Evolutionary conservation across 2,329 filamentous ascomycete genomes (phyloP).

Genomic region (Geosmithia flava): DNA sequence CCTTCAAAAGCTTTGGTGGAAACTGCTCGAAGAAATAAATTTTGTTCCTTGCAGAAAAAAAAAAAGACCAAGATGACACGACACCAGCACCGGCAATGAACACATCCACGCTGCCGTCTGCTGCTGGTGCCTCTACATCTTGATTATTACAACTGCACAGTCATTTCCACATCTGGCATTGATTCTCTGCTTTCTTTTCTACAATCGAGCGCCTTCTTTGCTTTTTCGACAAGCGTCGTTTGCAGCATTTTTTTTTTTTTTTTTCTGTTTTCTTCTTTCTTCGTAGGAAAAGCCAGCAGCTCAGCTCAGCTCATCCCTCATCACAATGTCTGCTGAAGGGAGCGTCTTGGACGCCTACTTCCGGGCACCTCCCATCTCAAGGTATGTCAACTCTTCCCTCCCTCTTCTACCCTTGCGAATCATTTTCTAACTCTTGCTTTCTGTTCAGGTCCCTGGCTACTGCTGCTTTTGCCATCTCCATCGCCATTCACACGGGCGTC

Average conservation of each 20-base stretch:
- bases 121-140: not conserved
- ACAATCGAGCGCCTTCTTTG: not conserved
- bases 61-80: conserved; percentile 17
- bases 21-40: conserved; percentile 1
- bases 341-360: conserved; percentile 19
- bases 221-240: not conserved
- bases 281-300: no score
- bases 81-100: conserved; percentile 18
- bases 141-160: not conserved
- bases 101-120: conserved; percentile 12
- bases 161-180: not conserved
- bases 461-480: conserved; percentile 46
- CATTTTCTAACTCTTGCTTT: conserved; percentile 9
- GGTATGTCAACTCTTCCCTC: conserved; percentile 14
- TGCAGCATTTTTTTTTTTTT: not conserved
- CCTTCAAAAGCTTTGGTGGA: not conserved
- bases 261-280: not conserved
- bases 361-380: conserved; percentile 26
- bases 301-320: no score
- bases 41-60: not conserved
- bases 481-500: conserved; percentile 43
- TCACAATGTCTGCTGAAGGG: no score
- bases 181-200: not conserved
- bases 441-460: conserved; percentile 52
- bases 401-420: not conserved